phyloP scores from a whole-genome alignment of 192 early-diverging fungal species.

The Coemansia sp. region DNA sequence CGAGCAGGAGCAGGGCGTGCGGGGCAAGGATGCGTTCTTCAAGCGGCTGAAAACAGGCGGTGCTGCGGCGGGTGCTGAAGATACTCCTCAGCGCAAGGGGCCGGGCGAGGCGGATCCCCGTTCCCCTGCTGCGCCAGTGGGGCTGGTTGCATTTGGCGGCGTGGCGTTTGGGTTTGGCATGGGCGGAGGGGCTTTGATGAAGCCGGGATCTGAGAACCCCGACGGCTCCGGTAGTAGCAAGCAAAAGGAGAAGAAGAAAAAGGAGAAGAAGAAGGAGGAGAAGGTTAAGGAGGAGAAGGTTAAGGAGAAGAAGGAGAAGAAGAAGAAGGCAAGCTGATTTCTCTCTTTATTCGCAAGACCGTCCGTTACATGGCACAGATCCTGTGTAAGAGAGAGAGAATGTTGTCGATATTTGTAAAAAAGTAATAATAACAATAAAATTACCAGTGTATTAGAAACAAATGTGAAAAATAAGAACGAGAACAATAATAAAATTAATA shows the following conservation, averaged over 20 bases:
- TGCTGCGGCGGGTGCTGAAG: neutral
- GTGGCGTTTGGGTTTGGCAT: slow-evolving; percentile 44
- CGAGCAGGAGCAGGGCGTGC: slow-evolving; percentile 23
- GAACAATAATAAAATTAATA: too few relatives aligned
- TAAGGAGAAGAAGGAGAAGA: too few relatives aligned
- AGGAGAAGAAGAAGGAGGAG: slow-evolving; percentile 13
- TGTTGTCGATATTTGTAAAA: neutral
- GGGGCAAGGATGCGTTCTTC: slow-evolving; percentile 35
- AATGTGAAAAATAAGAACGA: neutral
- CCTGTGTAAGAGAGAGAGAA: too few relatives aligned
- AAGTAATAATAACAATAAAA: neutral
- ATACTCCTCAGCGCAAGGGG: neutral
- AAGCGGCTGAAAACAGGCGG: slow-evolving; percentile 28
- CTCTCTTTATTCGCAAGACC: too few relatives aligned
- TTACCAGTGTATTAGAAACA: neutral
- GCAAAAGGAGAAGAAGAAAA: slow-evolving; percentile 7
- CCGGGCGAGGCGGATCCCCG: neutral
- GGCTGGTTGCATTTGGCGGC: neutral
- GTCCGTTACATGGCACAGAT: too few relatives aligned
- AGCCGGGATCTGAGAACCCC: neutral
- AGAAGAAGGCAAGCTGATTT: too few relatives aligned
- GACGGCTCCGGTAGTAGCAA: neutral
- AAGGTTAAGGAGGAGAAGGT: neutral
- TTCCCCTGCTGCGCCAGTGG: neutral
- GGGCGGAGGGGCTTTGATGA: neutral